These are phyloP conservation scores for Spathaspora passalidarum DNA, from an alignment of 805 yeast species.

Conservation along the genomic window DNA sequence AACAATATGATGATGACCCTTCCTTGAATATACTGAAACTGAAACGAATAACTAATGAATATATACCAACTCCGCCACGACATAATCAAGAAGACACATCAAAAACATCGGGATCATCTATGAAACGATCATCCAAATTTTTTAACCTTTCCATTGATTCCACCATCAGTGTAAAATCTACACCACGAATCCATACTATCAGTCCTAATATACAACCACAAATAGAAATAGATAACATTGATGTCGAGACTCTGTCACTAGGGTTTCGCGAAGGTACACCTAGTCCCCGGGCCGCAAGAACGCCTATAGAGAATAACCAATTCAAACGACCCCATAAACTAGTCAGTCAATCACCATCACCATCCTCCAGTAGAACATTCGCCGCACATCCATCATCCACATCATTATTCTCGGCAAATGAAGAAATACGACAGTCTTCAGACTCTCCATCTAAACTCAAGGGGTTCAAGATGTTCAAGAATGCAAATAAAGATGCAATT, in stretches of 20 bases:
- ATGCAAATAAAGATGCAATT: constrained; percentile 30
- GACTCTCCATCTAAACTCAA: constrained; percentile 29
- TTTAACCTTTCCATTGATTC: constrained; percentile 38
- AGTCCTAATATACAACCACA: constrained; percentile 3
- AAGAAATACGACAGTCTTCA: constrained; percentile 5
- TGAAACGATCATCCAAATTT: constrained; percentile 41
- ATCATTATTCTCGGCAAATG: neutral
- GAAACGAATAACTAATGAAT: neutral
- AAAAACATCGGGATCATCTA: constrained; percentile 16
- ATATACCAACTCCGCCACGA: neutral
- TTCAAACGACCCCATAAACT: constrained; percentile 44
- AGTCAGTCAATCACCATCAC: constrained; percentile 44
- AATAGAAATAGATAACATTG: constrained; percentile 19
- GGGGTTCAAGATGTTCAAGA: constrained; percentile 34
- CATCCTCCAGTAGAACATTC: constrained; percentile 19
- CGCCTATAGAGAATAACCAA: constrained; percentile 19
- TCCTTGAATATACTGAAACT: constrained; percentile 2
- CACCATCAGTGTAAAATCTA: neutral
- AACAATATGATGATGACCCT: constrained; percentile 8
- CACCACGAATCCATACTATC: neutral
- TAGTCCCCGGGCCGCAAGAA: constrained; percentile 8
- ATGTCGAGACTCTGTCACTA: constrained; percentile 16
- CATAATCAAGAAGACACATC: neutral
- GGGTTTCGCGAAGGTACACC: constrained; percentile 12
- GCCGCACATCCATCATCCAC: constrained; percentile 4